phyloP scores from a whole-genome alignment of 2,329 filamentous ascomycete species.

The Aspergillus sp. region DNA sequence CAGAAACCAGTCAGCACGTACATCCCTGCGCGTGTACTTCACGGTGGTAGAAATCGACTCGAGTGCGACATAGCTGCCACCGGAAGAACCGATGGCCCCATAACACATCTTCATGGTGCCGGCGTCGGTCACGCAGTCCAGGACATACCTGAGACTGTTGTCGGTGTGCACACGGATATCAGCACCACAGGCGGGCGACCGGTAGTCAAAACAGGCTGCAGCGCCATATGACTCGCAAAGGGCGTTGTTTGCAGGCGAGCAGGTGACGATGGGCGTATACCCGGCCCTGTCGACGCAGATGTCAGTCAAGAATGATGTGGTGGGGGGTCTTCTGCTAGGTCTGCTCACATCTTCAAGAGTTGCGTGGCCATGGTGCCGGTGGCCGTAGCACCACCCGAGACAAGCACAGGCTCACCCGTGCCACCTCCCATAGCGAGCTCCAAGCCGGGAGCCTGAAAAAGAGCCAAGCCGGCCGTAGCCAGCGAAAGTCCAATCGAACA shows the following conservation, averaged over 20 bases:
- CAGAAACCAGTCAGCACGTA: neutral
- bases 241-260: neutral
- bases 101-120: conserved; percentile 1
- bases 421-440: neutral
- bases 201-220: neutral
- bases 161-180: neutral
- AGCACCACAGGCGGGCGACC: neutral
- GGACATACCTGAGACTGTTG: neutral
- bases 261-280: conserved; percentile 1
- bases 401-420: neutral
- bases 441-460: neutral
- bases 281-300: neutral
- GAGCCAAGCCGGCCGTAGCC: conserved; percentile 1
- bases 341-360: neutral
- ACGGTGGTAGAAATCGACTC: neutral
- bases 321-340: neutral
- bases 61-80: neutral
- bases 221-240: neutral
- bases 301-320: neutral
- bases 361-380: conserved; percentile 1
- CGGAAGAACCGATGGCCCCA: neutral
- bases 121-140: conserved; percentile 1
- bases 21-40: neutral
- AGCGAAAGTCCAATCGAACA: neutral
- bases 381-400: conserved; percentile 1